phyloP scores from a whole-genome alignment of 176 grass and related monocot genomes.

The Saccharum spontaneum region DNA sequence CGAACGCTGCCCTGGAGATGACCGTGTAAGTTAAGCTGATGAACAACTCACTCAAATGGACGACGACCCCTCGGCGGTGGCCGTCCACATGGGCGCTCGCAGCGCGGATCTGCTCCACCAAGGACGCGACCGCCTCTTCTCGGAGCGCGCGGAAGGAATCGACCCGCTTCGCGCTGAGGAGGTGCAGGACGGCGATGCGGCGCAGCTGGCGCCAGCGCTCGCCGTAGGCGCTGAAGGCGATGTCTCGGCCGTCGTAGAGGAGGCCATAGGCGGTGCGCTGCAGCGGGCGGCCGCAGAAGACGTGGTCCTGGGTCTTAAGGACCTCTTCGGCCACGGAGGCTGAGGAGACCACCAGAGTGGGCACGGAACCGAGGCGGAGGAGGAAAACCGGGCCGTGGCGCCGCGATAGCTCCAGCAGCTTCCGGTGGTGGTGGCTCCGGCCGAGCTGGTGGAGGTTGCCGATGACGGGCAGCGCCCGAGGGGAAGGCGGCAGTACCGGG shows the following conservation, averaged over 20 bases:
- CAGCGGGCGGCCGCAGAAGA: conserved; percentile 36
- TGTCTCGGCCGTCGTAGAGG: conserved; percentile 37
- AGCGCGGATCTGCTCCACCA: conserved; percentile 19
- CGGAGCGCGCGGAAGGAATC: conserved; percentile 50
- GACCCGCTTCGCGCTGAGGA: conserved; percentile 48
- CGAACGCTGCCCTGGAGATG: conserved; percentile 36
- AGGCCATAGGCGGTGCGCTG: not conserved
- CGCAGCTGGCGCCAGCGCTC: conserved; percentile 53
- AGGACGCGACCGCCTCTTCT: conserved; percentile 25
- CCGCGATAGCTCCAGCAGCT: conserved; percentile 21
- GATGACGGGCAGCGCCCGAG: conserved; percentile 44
- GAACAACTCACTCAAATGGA: conserved; percentile 42
- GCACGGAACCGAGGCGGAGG: conserved; percentile 26
- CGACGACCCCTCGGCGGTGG: not conserved
- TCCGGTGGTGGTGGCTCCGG: conserved; percentile 11
- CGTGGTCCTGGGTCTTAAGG: conserved; percentile 38
- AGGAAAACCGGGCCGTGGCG: conserved; percentile 36
- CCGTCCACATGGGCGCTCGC: no score
- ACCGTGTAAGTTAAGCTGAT: conserved; percentile 26
- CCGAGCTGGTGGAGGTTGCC: conserved; percentile 60
- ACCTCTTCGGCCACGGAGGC: conserved; percentile 32
- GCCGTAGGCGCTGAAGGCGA: conserved; percentile 50
- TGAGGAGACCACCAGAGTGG: conserved; percentile 52
- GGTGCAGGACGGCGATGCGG: conserved; percentile 34
- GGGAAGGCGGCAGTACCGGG: conserved; percentile 18